Conservation (phyloP, 805 yeast genomes). For the Nadsonia fulvescens region DNA sequence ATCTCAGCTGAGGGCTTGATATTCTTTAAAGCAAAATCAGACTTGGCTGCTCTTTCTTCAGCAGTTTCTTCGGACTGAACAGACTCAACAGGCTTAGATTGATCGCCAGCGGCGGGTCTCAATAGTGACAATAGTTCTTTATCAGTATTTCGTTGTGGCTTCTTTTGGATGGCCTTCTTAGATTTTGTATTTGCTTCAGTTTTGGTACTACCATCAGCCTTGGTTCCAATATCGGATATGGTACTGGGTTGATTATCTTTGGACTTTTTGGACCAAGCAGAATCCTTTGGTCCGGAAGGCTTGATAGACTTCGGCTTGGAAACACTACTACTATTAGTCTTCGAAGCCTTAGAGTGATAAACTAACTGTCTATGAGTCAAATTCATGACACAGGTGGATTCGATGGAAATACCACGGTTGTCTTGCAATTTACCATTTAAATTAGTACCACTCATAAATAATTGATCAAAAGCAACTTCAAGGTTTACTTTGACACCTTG, state of each 20-base stretch:
- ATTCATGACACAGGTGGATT: slow-evolving; percentile 66
- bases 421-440: slow-evolving; percentile 62
- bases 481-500: slow-evolving; percentile 36
- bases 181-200: neutral
- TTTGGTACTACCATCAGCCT: neutral
- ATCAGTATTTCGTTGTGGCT: no score
- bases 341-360: slow-evolving; percentile 49
- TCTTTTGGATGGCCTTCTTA: neutral
- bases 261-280: neutral
- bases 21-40: no score
- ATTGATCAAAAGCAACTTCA: slow-evolving; percentile 69
- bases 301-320: slow-evolving; percentile 6
- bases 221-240: neutral
- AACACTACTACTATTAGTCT: slow-evolving; percentile 25
- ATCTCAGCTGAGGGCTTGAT: no score
- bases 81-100: no score
- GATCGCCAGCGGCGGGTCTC: no score
- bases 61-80: no score
- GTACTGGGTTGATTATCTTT: slow-evolving; percentile 1
- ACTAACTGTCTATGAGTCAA: slow-evolving; percentile 57
- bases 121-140: no score
- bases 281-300: slow-evolving; percentile 5
- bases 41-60: neutral
- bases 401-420: slow-evolving; percentile 71
- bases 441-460: slow-evolving; percentile 65